phyloP scores from a whole-genome alignment of 2,329 filamentous ascomycete genomes.

The Venturia aucupariae region DNA sequence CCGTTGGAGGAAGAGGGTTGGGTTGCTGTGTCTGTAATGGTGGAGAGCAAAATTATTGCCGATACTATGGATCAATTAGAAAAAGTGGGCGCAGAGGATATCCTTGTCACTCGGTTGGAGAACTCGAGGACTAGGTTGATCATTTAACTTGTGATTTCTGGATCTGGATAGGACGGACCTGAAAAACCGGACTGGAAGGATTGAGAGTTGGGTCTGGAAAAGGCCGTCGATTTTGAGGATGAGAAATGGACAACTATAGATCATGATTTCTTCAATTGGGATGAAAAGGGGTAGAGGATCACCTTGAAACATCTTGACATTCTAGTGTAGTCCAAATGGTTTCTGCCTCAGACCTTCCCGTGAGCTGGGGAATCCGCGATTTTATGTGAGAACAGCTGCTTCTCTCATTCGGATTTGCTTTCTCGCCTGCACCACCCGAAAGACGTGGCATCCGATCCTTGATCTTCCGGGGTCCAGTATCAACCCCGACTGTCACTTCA shows the following conservation, averaged over 20 bases:
- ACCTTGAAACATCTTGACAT: background rate
- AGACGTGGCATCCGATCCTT: too few species aligned
- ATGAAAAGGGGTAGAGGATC: background rate
- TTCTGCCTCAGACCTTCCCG: background rate
- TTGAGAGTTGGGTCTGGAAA: background rate
- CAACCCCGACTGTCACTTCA: too few species aligned
- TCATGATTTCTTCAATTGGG: background rate
- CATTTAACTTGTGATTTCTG: background rate
- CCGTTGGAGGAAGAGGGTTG: conserved; percentile 78
- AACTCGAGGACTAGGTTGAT: conserved; percentile 52
- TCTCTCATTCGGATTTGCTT: too few species aligned
- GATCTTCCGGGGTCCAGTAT: too few species aligned
- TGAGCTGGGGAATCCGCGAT: too few species aligned
- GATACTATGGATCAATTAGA: conserved; percentile 77
- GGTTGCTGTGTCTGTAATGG: conserved; percentile 94
- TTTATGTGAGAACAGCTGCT: too few species aligned
- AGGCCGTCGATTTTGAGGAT: background rate
- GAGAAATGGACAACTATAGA: background rate
- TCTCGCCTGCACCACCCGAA: too few species aligned
- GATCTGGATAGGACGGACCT: background rate
- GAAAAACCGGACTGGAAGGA: background rate
- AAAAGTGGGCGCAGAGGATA: conserved; percentile 70
- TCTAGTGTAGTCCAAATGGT: background rate
- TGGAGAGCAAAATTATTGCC: conserved; percentile 77
- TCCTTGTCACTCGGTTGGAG: conserved; percentile 75